Evolutionary conservation across 805 yeast genomes (phyloP).

Genomic region (Candida mattraensis): DNA sequence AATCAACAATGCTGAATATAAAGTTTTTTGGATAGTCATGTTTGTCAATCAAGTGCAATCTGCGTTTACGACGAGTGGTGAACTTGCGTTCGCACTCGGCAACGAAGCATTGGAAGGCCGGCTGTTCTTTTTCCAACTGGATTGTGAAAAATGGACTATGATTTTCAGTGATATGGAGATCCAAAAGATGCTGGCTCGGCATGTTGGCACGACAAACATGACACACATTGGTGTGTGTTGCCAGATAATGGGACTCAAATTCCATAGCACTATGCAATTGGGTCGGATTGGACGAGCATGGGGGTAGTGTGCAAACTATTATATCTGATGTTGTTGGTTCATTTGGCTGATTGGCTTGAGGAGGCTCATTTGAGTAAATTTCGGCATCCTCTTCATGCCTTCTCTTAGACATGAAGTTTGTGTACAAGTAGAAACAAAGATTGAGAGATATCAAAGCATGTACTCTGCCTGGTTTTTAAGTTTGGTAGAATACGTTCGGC

Average conservation of each 20-base stretch:
- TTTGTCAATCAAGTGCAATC: constrained; percentile 48
- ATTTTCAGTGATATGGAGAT: constrained; percentile 50
- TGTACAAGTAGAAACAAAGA: no score
- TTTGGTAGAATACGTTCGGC: no score
- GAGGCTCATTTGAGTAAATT: no score
- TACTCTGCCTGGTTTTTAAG: no score
- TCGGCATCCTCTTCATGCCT: no score
- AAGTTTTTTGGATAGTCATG: constrained; percentile 48
- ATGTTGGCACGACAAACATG: constrained; percentile 39
- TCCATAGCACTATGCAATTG: not conserved
- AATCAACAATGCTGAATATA: constrained; percentile 30
- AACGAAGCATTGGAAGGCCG: constrained; percentile 44
- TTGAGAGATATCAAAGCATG: no score
- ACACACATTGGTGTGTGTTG: constrained; percentile 35
- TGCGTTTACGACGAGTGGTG: constrained; percentile 39
- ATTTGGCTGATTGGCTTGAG: no score
- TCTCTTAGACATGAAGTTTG: no score
- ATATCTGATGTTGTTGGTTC: no score
- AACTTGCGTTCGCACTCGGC: constrained; percentile 41
- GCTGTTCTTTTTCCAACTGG: constrained; percentile 38
- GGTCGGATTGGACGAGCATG: not conserved
- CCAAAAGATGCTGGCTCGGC: constrained; percentile 43
- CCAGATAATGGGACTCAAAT: constrained; percentile 28
- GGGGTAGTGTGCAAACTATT: constrained; percentile 4
- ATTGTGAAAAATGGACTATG: constrained; percentile 50